Evolutionary conservation across 1,139 yeast species (phyloP).

Genomic region (Blastobotrys persicus): DNA sequence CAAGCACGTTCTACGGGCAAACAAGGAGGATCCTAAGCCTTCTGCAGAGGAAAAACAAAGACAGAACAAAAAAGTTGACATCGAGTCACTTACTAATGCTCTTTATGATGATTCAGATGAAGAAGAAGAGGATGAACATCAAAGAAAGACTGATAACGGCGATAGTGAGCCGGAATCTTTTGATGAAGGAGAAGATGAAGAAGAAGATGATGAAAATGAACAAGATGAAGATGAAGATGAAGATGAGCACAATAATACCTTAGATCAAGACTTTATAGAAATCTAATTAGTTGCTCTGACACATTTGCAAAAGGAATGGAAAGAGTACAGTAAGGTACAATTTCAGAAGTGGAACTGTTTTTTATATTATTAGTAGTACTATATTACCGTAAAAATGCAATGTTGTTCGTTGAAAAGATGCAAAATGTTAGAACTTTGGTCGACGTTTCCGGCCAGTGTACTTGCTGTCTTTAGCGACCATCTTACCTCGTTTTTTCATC

Average conservation of each 20-base stretch:
- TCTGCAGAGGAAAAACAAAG: constrained; percentile 37
- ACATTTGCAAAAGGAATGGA: too few species aligned
- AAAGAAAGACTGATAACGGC: constrained; percentile 12
- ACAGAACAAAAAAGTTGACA: constrained; percentile 27
- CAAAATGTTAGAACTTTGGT: not conserved
- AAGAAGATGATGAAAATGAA: not conserved
- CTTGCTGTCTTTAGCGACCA: constrained; percentile 85
- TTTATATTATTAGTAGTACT: too few species aligned
- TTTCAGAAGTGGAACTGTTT: too few species aligned
- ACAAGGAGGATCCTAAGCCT: constrained; percentile 34
- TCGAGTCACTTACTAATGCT: constrained; percentile 17
- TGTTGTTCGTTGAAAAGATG: not conserved
- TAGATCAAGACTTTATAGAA: constrained; percentile 21
- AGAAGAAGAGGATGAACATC: constrained; percentile 15
- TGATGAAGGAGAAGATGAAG: constrained; percentile 10
- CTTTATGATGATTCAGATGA: constrained; percentile 18
- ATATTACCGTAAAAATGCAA: not conserved
- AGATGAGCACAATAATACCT: constrained; percentile 10
- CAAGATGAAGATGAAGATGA: constrained; percentile 6
- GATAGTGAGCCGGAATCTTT: constrained; percentile 2
- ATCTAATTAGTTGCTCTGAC: constrained; percentile 2
- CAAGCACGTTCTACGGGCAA: constrained; percentile 42
- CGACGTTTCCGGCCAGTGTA: constrained; percentile 87
- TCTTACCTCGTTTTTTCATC: constrained; percentile 87
- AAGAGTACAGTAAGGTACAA: too few species aligned